phyloP scores from a whole-genome alignment of 2,329 filamentous ascomycete species.

The Fonsecaea pedrosoi region DNA sequence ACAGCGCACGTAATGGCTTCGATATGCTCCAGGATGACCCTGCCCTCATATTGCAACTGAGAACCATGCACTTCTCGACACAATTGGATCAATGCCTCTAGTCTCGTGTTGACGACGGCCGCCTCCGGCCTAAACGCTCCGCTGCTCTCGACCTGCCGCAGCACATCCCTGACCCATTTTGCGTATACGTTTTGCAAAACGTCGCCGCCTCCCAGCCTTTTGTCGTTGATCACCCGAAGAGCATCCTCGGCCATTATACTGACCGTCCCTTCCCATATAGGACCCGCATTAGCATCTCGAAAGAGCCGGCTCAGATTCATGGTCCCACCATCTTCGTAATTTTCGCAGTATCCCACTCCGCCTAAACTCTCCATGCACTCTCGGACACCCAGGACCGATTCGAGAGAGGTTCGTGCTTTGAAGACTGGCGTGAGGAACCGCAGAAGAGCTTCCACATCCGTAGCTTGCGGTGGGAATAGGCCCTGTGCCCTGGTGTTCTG shows the following conservation, averaged over 20 bases:
- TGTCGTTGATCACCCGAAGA: constrained; percentile 28
- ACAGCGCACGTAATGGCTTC: constrained; percentile 43
- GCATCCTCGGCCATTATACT: constrained; percentile 58
- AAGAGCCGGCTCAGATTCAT: constrained; percentile 71
- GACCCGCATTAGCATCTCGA: constrained; percentile 67
- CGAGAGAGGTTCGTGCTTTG: constrained; percentile 41
- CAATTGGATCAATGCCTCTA: background rate
- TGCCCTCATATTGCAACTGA: constrained; percentile 22
- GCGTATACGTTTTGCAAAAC: constrained; percentile 24
- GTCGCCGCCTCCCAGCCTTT: background rate
- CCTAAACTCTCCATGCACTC: constrained; percentile 45
- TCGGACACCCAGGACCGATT: constrained; percentile 33
- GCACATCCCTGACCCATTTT: background rate
- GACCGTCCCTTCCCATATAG: constrained; percentile 75
- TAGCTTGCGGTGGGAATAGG: constrained; percentile 38
- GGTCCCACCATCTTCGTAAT: constrained; percentile 57
- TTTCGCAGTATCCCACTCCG: constrained; percentile 45
- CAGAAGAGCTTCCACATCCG: constrained; percentile 39
- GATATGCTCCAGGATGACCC: constrained; percentile 29
- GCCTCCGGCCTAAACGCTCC: background rate
- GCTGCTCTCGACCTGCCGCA: no score
- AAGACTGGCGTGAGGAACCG: constrained; percentile 46
- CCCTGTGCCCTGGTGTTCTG: constrained; percentile 21
- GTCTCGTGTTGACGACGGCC: constrained; percentile 3
- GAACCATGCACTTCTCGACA: background rate